These are phyloP conservation scores for Fusarium verticillioides DNA, from an alignment of 2,329 filamentous ascomycete species.

Conservation along the genomic window DNA sequence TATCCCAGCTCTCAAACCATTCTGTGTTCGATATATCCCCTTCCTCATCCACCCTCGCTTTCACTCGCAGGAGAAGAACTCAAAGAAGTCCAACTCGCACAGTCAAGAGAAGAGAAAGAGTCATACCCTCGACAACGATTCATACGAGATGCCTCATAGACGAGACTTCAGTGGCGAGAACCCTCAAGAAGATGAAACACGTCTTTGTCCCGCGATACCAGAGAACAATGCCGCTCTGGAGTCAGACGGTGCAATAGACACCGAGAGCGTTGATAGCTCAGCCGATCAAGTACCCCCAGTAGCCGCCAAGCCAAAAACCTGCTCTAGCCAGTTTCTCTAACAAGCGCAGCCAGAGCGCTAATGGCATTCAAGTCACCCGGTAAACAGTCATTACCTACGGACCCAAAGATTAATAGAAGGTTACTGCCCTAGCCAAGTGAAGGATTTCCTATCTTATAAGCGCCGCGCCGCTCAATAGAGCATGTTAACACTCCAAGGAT, in stretches of 20 bases:
- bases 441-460: background rate
- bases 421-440: background rate
- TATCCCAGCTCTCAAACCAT: constrained; percentile 61
- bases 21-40: constrained; percentile 53
- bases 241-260: constrained; percentile 29
- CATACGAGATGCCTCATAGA: constrained; percentile 42
- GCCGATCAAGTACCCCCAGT: constrained; percentile 19
- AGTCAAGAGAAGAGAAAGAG: constrained; percentile 33
- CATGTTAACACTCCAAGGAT: background rate
- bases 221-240: constrained; percentile 19
- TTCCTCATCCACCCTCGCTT: constrained; percentile 43
- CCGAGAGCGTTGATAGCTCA: constrained; percentile 39
- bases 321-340: constrained; percentile 37
- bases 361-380: constrained; percentile 41
- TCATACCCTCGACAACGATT: constrained; percentile 25
- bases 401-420: constrained; percentile 7
- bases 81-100: constrained; percentile 23
- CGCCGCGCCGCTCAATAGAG: constrained; percentile 24
- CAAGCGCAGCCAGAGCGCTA: constrained; percentile 18
- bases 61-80: constrained; percentile 32
- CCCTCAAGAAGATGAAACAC: constrained; percentile 41
- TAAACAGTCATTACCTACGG: constrained; percentile 42
- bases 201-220: constrained; percentile 26
- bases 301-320: constrained; percentile 29
- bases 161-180: constrained; percentile 21